A percentile compares a stretch with the other conserved stretches of the same genome.
Evolutionary conservation across 1,139 yeast species (phyloP).

Genomic region (Candida smagusa): DNA sequence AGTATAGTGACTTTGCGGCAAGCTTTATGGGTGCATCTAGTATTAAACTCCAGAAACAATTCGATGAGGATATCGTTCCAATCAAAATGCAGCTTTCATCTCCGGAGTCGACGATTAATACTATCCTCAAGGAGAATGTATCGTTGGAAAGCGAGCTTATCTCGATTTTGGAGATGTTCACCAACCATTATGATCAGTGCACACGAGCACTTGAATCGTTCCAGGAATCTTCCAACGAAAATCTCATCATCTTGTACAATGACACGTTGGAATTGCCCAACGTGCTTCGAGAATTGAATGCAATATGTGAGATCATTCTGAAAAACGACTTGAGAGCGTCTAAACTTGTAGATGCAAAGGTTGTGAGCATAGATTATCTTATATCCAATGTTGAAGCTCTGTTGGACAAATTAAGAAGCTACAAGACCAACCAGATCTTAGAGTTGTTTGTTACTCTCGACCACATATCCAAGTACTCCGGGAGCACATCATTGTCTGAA

Average conservation of each 20-base stretch:
- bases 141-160: slow-evolving; percentile 71
- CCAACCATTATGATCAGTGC: slow-evolving; percentile 83
- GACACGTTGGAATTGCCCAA: slow-evolving; percentile 31
- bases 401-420: slow-evolving; percentile 17
- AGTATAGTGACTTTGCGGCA: slow-evolving; percentile 10
- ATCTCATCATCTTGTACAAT: slow-evolving; percentile 22
- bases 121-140: slow-evolving; percentile 34
- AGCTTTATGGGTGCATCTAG: slow-evolving; percentile 11
- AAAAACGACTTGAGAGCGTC: slow-evolving; percentile 35
- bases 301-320: slow-evolving; percentile 35
- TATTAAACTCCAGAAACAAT: slow-evolving; percentile 17
- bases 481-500: slow-evolving; percentile 2
- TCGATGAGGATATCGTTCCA: slow-evolving; percentile 20
- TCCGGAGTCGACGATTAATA: slow-evolving; percentile 7
- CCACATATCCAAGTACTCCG: not conserved
- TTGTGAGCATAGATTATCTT: slow-evolving; percentile 17
- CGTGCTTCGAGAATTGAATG: slow-evolving; percentile 19
- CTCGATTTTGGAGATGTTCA: slow-evolving; percentile 62
- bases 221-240: slow-evolving; percentile 16
- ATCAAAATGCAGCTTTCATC: slow-evolving; percentile 8
- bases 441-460: slow-evolving; percentile 21
- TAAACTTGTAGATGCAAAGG: slow-evolving; percentile 19
- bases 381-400: slow-evolving; percentile 15
- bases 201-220: slow-evolving; percentile 26
- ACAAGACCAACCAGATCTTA: slow-evolving; percentile 26